Base-by-base conservation (phyloP, 306 rosid species). In the Lathyrus sativus region DNA sequence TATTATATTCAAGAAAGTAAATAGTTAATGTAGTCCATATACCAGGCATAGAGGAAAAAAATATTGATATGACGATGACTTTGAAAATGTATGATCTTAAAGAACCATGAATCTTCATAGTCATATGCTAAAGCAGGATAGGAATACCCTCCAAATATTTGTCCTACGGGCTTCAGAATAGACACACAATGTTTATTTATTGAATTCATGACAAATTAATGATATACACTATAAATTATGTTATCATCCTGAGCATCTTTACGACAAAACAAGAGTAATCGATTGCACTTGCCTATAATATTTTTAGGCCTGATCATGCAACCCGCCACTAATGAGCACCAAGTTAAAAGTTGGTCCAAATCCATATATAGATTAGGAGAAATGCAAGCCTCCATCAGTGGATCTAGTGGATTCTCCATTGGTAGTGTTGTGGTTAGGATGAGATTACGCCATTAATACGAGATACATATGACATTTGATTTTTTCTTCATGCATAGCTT, bases 91-190 rank as follows among this genome's bases (percentile, higher is more conserved):
- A 72, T 45, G 9, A 72, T 49, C 11, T n/a, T 72, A 3, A 72
- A 61, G 2, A 18, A 61, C 51, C 50, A 9, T 7, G 69, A 72
- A 2, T 72, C 69, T 0, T 7, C 0, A 8, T 68, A 69, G 8
- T 72, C 69, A 72, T 72, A 72, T 0, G 76, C 76, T 17, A 72
- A 9, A 4, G 68, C 38, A 10, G 61, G 69, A 22, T 48, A 48
- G 2, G 49, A 46, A n/a, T 4, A 72, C 1, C 9, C 7, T 0
- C 26, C 4, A 9, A 29, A 13, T 1, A 5, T 1, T 9, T 58
- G 26, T 6, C 65, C 14, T 35, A 0, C 5, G 1, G 61, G 69
- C 9, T 60, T 35, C 17, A 13, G 0, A 1, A 71, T 3, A 11
- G 50, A 41, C 11, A 61, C 11, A 39, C 76, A 72, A 2, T 61